Evolutionary conservation across 2,329 filamentous ascomycete genomes (phyloP), one percentile per base, ranked within the genome.

Genomic region (Talaromyces verruculosus): DNA sequence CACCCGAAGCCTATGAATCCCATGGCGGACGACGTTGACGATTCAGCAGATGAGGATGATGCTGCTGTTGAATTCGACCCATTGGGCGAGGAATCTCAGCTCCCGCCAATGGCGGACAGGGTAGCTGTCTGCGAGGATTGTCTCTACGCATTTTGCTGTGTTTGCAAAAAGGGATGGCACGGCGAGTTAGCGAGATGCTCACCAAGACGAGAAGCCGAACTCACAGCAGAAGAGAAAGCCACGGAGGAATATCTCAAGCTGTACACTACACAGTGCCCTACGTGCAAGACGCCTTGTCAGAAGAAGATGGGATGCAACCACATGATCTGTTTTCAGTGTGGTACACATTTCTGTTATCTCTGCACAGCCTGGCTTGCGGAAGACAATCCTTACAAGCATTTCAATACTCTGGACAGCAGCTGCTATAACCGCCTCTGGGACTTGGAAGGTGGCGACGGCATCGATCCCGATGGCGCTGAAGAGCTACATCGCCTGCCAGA

Each of bases 261-360:
- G 68, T 89, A 97, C 79, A 96, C 93, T 0, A 92, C 92, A 11
- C 88, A 91, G 1, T 99, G 95, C 74, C 93, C 95, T 11, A 94
- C 92, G 3, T 99, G 95, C 79, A 87, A 84, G 35, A 89, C 90
- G 0, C 92, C 92, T 0, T 90, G 89, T 25, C 92, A 97, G 76
- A 99, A 99, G 82, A 92, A 90, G 1, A 88, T 91, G 74, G 95
- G 95, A 45, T 99, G 95, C 83, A 97, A 97, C 78, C 93, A 97
- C 78, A 98, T 98, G 93, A 91, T 89, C 60, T 97, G 94, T 79
- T 92, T 90, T 76, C 89, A 91, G 69, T 99, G 95, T 81, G 84
- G 89, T 61, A 91, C 92, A 1, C 94, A 98, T 77, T 98, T 97
- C 76, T 99, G 95, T 81, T 98, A 98, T 71, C 85, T 98, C 1